Conservation (phyloP, 305 asterid species). For the Caryopteris hybrid region DNA sequence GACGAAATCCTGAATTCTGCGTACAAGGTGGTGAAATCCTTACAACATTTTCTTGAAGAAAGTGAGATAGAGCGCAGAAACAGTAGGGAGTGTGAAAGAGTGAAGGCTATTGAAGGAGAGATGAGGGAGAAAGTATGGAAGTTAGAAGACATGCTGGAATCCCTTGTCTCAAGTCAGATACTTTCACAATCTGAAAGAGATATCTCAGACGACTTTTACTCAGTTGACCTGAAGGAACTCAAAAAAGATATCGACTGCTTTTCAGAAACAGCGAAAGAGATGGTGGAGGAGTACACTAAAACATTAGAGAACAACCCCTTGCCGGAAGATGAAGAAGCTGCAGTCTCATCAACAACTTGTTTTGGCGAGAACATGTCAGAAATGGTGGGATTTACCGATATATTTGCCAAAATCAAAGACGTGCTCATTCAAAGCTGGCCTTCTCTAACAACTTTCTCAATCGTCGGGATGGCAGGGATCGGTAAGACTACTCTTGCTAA, state of each 20-base stretch:
- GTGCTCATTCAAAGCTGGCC: neutral
- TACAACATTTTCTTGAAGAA: too few species aligned
- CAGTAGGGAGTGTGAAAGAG: neutral
- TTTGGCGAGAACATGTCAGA: neutral
- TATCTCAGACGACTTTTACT: neutral
- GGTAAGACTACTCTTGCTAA: conserved; percentile 4
- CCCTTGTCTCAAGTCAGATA: neutral
- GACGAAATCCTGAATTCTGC: neutral
- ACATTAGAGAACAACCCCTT: neutral
- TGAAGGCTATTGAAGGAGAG: neutral
- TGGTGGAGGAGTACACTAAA: neutral
- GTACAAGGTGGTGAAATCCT: neutral
- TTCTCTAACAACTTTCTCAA: neutral
- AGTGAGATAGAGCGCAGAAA: neutral
- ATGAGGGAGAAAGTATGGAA: neutral
- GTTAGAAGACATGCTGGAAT: neutral
- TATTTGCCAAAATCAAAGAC: neutral
- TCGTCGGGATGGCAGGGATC: conserved; percentile 10
- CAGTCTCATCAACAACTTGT: neutral
- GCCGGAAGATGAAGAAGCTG: neutral
- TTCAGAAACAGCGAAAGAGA: neutral
- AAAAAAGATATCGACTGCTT: neutral
- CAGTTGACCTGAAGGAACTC: neutral
- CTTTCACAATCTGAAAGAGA: neutral
- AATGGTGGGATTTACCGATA: too few species aligned